Evolutionary conservation across 1,139 yeast species (phyloP), one percentile per base, ranked within the genome.

Genomic region (Lodderomyces orthopsilosis): DNA sequence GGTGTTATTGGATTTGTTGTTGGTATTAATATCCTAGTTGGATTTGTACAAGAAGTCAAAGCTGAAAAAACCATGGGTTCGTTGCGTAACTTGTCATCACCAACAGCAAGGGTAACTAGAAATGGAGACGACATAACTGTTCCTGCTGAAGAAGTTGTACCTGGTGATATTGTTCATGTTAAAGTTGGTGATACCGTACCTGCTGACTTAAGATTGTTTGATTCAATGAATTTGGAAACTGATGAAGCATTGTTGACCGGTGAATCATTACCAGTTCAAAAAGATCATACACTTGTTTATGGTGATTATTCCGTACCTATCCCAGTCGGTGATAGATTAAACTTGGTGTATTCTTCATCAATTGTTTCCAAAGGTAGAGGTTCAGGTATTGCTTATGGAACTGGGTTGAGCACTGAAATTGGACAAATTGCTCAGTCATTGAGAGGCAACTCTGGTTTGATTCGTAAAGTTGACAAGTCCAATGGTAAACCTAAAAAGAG

Each of bases 1-100:
- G 94, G 94, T 43, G 94, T 86, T 26, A 83, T 86, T 58, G 83
- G 80, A 1, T 83, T 79, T 42, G 93, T 86, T 23, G 82, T 85
- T 27, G 64, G 65, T 35, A 72, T 86, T 49, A 86, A 86, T 58
- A 81, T 85, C 39, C 65, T 66, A 22, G 85, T 86, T 40, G 95
- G 94, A 1, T 78, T 83, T 43, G 63, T 79, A 50, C 94, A 86
- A 61, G 90, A 84, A 58, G 69, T 71, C 51, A 79, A 79, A 48
- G 94, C 94, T 2, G 93, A 85, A 53, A 79, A 83, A 60, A 85
- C 94, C 1, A 85, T 86, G 90, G 88, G 85, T 27, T 81, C 91
- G 1, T 74, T 86, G 43, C 73, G 81, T 48, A 75, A 82, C 2
- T 73, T 86, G 46, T 77, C 86, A 42, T 81, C 91, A 1, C 91